These are phyloP conservation scores for Theileria luwenshuni DNA, from an alignment of 169 alveolate genomes.

Conservation along the genomic window DNA sequence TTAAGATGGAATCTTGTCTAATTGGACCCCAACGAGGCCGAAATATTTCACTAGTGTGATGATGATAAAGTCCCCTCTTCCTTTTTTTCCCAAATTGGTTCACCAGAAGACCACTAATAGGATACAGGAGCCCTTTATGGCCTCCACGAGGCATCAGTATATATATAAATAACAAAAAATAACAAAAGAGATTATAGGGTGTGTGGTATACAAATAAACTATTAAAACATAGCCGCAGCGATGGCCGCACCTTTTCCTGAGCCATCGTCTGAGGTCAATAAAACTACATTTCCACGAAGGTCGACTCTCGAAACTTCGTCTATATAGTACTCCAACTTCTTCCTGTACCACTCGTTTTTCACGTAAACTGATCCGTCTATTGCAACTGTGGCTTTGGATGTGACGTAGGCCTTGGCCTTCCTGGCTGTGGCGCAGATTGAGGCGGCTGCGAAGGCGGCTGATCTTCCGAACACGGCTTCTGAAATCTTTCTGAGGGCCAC, in stretches of 20 bases:
- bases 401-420: conserved; percentile 74
- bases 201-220: not conserved
- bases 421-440: conserved; percentile 80
- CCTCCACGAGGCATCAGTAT: conserved; percentile 64
- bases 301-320: conserved; percentile 73
- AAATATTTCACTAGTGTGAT: conserved; percentile 74
- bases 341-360: conserved; percentile 82
- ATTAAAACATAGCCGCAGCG: conserved; percentile 81
- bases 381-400: conserved; percentile 74
- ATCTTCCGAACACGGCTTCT: conserved; percentile 78
- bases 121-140: conserved; percentile 64
- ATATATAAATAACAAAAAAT: not conserved
- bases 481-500: conserved; percentile 71
- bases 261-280: conserved; percentile 84
- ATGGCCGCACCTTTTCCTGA: conserved; percentile 89
- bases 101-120: conserved; percentile 74
- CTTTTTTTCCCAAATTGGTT: conserved; percentile 70
- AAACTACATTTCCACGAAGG: conserved; percentile 63
- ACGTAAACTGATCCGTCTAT: conserved; percentile 85
- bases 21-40: conserved; percentile 80
- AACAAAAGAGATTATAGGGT: not conserved
- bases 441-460: conserved; percentile 86
- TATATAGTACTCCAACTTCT: conserved; percentile 68
- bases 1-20: conserved; percentile 51
- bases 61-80: conserved; percentile 76